Base-by-base conservation (phyloP, 805 yeast genomes). In the Candida silvicultrix region DNA sequence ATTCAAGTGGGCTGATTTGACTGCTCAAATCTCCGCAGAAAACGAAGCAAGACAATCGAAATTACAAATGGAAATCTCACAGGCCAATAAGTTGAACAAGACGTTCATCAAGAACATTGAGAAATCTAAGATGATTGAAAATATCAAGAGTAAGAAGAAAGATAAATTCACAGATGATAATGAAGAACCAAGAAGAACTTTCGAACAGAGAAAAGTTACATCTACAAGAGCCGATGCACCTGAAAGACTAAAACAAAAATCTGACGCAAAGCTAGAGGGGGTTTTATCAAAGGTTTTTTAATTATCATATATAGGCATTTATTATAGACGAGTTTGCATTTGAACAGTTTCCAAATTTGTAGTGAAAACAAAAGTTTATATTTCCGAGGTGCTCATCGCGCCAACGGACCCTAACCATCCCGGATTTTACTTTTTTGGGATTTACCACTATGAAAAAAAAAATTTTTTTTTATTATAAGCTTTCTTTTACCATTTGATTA, bases 1-100 rank as follows among this genome's bases (percentile, higher is more conserved):
- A 2, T 94, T 92, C 75, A 94, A 94, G 62, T 94, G 99, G 99
- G 75, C 84, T 46, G 95, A 94, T 59, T 72, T 94, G 61, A 90
- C 97, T 3, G 95, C 85, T 62, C 97, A 92, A 62, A 86, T 92
- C 52, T 89, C 96, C 2, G 79, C 79, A 57, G 98, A 94, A 67
- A 83, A 85, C 52, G 97, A 90, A 64, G 75, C 83, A 38, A 81
- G 96, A 64, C 95, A 89, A 58, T 80, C 92, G 44, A 89, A 87
- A 67, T 71, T 92, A 59, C 83, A 89, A 51, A 78, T 95, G 49
- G 98, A 94, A 64, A 78, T 94, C 34, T 77, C 95, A 1, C 96
- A 89, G 64, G 96, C 95, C 37, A 85, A 82, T 46, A 85, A 87
- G 55, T 75, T 92, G 63, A 90, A 90, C 69, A 88, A 89, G 66